These are phyloP conservation scores for Penicillium cinerascens DNA, from an alignment of 495 filamentous ascomycete species.

Conservation along the genomic window DNA sequence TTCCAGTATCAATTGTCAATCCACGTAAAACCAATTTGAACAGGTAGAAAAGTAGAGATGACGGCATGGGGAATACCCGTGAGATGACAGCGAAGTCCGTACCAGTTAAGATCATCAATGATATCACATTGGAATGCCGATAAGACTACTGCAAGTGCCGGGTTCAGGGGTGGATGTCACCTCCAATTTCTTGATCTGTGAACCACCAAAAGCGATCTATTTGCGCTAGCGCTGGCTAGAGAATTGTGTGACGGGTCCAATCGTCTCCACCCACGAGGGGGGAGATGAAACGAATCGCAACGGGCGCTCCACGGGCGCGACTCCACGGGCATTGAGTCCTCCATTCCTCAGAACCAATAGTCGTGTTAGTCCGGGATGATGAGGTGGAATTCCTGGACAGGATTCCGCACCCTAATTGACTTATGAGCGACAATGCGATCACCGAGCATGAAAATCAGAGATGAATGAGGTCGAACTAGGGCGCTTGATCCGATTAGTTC, in stretches of 20 bases:
- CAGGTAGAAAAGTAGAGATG: neutral
- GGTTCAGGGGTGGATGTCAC: constrained; percentile 1
- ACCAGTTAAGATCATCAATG: constrained; percentile 1
- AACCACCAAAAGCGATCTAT: constrained; percentile 8
- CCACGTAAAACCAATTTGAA: no score
- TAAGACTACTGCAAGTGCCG: neutral
- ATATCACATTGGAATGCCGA: constrained; percentile 13
- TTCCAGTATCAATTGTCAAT: neutral
- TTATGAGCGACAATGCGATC: neutral
- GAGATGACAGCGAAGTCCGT: constrained; percentile 2
- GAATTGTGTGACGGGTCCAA: constrained; percentile 15
- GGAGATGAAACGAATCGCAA: constrained; percentile 14
- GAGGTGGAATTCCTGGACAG: neutral
- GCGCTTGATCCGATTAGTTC: no score
- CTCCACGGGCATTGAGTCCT: neutral
- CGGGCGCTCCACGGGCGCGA: neutral
- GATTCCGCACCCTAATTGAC: neutral
- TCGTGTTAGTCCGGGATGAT: neutral
- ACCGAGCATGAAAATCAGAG: neutral
- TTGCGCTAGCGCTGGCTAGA: constrained; percentile 5
- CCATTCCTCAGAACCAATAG: neutral
- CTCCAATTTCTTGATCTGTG: neutral
- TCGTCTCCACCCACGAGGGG: constrained; percentile 8
- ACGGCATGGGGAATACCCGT: constrained; percentile 1
- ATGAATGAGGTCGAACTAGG: neutral